Evolutionary conservation across 179 eudicot species (phyloP).

Genomic region (Sideroxylon spinosum): DNA sequence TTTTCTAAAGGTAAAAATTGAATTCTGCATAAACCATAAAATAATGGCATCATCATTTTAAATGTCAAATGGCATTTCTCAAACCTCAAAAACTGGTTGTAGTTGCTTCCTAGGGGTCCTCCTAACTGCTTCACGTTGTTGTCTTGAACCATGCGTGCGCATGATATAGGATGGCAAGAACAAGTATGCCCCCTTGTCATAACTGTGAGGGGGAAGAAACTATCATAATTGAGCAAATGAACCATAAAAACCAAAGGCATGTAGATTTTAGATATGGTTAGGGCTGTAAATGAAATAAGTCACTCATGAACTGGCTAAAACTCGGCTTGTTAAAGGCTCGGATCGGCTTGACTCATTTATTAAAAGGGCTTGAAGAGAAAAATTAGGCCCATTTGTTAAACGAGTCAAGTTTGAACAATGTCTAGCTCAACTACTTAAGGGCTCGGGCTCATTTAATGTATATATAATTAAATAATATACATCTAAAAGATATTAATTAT

Average conservation of each 20-base stretch:
- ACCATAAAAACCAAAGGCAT: not conserved
- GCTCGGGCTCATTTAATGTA: too few species aligned
- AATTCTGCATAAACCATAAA: not conserved
- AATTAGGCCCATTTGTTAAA: too few species aligned
- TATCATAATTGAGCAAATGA: too few species aligned
- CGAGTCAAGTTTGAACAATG: too few species aligned
- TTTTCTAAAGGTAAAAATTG: not conserved
- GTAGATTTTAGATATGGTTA: not conserved
- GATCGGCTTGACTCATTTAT: too few species aligned
- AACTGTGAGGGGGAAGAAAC: conserved; percentile 36
- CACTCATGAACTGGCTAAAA: not conserved
- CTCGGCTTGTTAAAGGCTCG: too few species aligned
- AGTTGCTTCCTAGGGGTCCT: conserved; percentile 49
- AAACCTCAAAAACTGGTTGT: conserved; percentile 69
- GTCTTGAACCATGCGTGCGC: conserved; percentile 92
- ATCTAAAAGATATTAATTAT: too few species aligned
- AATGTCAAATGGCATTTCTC: conserved; percentile 1
- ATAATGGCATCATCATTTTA: too few species aligned
- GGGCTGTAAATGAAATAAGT: not conserved
- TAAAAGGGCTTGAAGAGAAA: too few species aligned
- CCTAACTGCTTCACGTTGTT: conserved; percentile 72
- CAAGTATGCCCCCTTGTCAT: conserved; percentile 78
- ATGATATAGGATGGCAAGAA: conserved; percentile 86
- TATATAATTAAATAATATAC: too few species aligned
- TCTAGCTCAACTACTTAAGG: too few species aligned